Evolutionary conservation across 176 grass and related monocot genomes (phyloP), one percentile per base, ranked within the genome.

Genomic region (Hyparrhenia diplandra): DNA sequence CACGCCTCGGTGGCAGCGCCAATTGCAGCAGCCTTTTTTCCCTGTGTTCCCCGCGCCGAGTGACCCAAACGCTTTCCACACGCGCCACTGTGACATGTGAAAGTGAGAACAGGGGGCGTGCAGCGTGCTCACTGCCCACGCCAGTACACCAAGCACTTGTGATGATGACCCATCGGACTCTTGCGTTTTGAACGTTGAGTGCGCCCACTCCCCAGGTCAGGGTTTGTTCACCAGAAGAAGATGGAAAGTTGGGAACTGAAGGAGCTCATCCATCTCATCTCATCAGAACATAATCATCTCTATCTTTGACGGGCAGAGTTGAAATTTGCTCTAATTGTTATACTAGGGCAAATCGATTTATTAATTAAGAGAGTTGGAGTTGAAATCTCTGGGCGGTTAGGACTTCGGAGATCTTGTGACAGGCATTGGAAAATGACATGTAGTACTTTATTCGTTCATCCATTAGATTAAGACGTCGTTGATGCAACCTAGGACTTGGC

Each of bases 1-100:
- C n/a, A n/a, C 0, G 68, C 78, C 73, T 86, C 79, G 69, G 84
- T 85, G 74, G 51, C 78, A 58, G 82, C 57, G 77, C 78, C 83
- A 77, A 67, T 41, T 86, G 83, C 75, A 78, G 88, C 83, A 71
- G 83, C 66, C 68, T n/a, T 83, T 75, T 75, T 79, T 36, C 36
- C 36, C 70, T 47, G 52, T 74, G 52, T 59, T n/a, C n/a, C n/a
- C n/a, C n/a, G n/a, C n/a, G n/a, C n/a, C n/a, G n/a, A n/a, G n/a
- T n/a, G 28, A 73, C n/a, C 80, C 43, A 25, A n/a, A 57, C 57
- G 73, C 78, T 86, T 86, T 86, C 58, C 57, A 49, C 87, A 63
- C 66, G 18, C 77, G 39, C 29, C 73, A 37, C 43, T 16, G 27
- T 17, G 28, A 29, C 4, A 10, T 13, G 58, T 5, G 10, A 60